A percentile compares a stretch with the other conserved stretches of the same genome.
phyloP scores from a whole-genome alignment of 805 yeast genomes.

The Blastobotrys terrestris region DNA sequence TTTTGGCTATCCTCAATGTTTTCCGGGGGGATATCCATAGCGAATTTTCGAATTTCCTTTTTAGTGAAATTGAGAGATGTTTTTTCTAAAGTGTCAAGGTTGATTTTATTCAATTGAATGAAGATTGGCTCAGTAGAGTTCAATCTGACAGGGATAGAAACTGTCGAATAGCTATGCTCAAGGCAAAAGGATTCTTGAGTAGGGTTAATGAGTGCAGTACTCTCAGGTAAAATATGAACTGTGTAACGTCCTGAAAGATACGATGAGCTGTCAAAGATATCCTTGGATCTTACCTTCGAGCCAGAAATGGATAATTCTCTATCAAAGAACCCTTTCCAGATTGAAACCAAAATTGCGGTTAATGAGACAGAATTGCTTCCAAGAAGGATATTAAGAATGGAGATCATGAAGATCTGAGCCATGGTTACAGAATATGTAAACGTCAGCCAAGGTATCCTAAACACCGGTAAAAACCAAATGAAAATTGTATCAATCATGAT shows the following conservation, averaged over 20 bases:
- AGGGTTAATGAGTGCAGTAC: conserved; percentile 80
- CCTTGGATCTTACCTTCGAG: conserved; percentile 24
- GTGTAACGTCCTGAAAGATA: conserved; percentile 85
- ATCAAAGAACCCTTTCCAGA: conserved; percentile 24
- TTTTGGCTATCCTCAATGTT: conserved; percentile 9
- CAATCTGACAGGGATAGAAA: conserved; percentile 64
- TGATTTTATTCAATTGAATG: conserved; percentile 57
- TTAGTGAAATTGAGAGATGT: conserved; percentile 48
- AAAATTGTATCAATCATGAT: conserved; percentile 65
- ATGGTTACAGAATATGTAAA: conserved; percentile 55
- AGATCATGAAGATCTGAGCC: conserved; percentile 41
- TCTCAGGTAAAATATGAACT: conserved; percentile 84
- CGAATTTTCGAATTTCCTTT: conserved; percentile 43
- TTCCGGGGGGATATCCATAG: conserved; percentile 12
- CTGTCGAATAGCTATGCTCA: conserved; percentile 24
- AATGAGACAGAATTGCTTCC: conserved; percentile 32
- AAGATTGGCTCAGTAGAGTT: conserved; percentile 73
- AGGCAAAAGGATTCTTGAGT: conserved; percentile 58
- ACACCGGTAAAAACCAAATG: conserved; percentile 61
- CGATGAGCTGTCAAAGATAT: conserved; percentile 32
- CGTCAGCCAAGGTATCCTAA: conserved; percentile 69
- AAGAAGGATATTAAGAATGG: conserved; percentile 47
- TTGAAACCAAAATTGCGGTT: conserved; percentile 16
- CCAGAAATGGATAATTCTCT: conserved; percentile 33
- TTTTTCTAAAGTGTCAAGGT: conserved; percentile 46